Evolutionary conservation across 441 rosid genomes (phyloP).

Genomic region (Brassica balearica): DNA sequence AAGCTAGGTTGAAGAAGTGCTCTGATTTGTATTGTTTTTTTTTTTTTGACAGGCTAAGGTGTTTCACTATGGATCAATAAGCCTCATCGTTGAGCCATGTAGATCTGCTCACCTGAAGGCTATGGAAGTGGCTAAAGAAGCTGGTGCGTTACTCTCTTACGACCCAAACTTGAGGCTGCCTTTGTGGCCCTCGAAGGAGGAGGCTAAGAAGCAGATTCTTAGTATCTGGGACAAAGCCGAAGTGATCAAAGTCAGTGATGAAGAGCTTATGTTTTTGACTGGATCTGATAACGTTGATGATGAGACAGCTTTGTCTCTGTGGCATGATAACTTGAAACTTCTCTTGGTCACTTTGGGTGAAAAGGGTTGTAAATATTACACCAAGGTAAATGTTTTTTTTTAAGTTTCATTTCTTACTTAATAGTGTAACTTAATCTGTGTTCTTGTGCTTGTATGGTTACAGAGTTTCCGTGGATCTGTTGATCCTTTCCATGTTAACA

Average conservation of each 20-base stretch:
- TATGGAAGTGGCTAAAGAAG: slow-evolving; percentile 85
- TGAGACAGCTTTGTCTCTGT: slow-evolving; percentile 73
- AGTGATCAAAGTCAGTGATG: slow-evolving; percentile 90
- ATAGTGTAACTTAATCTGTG: background rate
- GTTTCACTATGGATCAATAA: slow-evolving; percentile 96
- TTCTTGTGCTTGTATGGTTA: slow-evolving; percentile 10
- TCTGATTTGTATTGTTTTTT: background rate
- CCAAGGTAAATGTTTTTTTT: slow-evolving; percentile 61
- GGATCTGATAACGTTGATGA: slow-evolving; percentile 78
- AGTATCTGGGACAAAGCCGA: slow-evolving; percentile 97
- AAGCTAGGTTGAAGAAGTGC: slow-evolving; percentile 8
- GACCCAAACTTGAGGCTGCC: slow-evolving; percentile 94
- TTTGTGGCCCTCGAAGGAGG: slow-evolving; percentile 85
- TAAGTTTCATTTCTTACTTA: background rate
- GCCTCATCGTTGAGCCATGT: slow-evolving; percentile 98
- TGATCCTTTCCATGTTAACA: slow-evolving; percentile 72
- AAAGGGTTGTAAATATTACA: slow-evolving; percentile 88
- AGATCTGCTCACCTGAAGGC: slow-evolving; percentile 94
- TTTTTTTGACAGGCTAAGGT: slow-evolving; percentile 64
- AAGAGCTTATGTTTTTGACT: slow-evolving; percentile 87
- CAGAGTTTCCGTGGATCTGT: slow-evolving; percentile 84
- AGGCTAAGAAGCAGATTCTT: slow-evolving; percentile 81
- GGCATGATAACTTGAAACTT: slow-evolving; percentile 83
- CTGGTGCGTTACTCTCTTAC: slow-evolving; percentile 88
- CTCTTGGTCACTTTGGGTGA: slow-evolving; percentile 91